Conservation (phyloP, 768 basidiomycete genomes). For the Tricholoma terreum region DNA sequence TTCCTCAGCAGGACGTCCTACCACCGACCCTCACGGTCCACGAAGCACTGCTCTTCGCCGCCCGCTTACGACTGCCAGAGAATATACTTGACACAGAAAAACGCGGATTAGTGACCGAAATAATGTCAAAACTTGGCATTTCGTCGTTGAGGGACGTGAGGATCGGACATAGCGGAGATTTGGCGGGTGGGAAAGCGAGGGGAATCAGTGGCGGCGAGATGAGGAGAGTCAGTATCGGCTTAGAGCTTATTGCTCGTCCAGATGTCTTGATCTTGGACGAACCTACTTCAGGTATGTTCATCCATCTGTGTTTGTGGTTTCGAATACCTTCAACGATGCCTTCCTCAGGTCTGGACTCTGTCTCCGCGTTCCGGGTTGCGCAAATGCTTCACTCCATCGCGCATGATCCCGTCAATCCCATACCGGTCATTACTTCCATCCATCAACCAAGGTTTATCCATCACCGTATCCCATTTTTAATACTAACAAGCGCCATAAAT, state of each 20-base stretch:
- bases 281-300: slow-evolving; percentile 57
- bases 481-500: neutral
- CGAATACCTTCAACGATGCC: neutral
- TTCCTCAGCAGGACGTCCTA: slow-evolving; percentile 83
- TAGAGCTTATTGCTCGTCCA: slow-evolving; percentile 83
- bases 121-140: slow-evolving; percentile 80
- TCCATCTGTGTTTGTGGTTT: slow-evolving; percentile 1
- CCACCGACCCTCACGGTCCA: slow-evolving; percentile 76
- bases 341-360: slow-evolving; percentile 71
- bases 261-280: slow-evolving; percentile 88
- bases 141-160: slow-evolving; percentile 62
- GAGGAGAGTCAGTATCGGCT: slow-evolving; percentile 84
- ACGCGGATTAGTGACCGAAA: slow-evolving; percentile 57
- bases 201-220: slow-evolving; percentile 93
- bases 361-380: slow-evolving; percentile 81
- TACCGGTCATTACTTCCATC: slow-evolving; percentile 82
- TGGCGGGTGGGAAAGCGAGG: slow-evolving; percentile 63
- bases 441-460: slow-evolving; percentile 74
- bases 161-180: slow-evolving; percentile 56
- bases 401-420: slow-evolving; percentile 61
- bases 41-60: slow-evolving; percentile 83
- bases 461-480: neutral
- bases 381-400: slow-evolving; percentile 75
- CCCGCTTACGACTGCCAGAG: slow-evolving; percentile 80
- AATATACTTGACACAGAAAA: slow-evolving; percentile 61